Evolutionary conservation across 345 rosid species (phyloP), one percentile per base, ranked within the genome.

Genomic region (Orychophragmus violaceus): DNA sequence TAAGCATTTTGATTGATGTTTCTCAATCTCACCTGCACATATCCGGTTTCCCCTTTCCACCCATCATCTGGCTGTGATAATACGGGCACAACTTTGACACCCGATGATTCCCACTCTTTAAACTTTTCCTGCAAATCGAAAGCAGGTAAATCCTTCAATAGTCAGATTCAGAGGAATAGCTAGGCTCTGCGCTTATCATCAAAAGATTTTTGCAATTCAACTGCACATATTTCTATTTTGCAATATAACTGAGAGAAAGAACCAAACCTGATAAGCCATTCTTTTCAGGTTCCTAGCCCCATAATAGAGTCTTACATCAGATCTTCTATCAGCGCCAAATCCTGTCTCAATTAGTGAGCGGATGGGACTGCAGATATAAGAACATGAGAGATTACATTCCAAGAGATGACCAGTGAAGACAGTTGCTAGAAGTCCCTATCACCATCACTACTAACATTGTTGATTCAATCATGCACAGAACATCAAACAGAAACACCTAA

Each of bases 201-300:
- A 32, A 25, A 19, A 4, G 62, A 16, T 32, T 30, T 33, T n/a
- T 29, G n/a, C 41, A 28, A 21, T 7, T 39, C 41, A 59, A 11
- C 2, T 8, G 7, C 25, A 32, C 8, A 23, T 22, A 16, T 52
- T 8, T 44, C 6, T 35, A 46, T 25, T 23, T 14, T 67, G 16
- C 14, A 27, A 61, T 33, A 61, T 6, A 54, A 28, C 23, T 5
- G 62, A 4, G 62, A 27, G 73, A 66, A 52, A 49, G 59, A 58
- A 66, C 3, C 80, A 69, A 79, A 94, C 99, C 96, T 88, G 96
- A 68, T 90, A 94, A 63, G 97, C 99, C 96, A 94, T 90, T 76
- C 96, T 88, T 74, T 68, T 76, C 22, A 94, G 90, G 82, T 84
- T 94, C 82, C 97, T 84, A 41, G 93, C 97, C 23, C 97, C 97